Base-by-base conservation (phyloP, 106 monocot species). In the Dioscorea dumetorum region DNA sequence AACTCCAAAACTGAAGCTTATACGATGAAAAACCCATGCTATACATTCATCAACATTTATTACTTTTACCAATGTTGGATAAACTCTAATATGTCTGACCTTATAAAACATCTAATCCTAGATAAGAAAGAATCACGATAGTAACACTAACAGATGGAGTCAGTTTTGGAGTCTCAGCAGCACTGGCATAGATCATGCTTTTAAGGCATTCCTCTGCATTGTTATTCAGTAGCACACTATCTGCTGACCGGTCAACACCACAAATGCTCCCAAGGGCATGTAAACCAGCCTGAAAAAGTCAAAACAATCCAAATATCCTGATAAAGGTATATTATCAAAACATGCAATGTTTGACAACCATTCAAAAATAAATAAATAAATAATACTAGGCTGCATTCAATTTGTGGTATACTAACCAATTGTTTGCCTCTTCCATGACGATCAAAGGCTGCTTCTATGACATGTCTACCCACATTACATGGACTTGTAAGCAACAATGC, bases 201-300 rank as follows among this genome's bases (percentile, higher is more conserved):
- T 70, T 77, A 49, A 97, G 84, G 58, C 69, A 76, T 12, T 81
- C 84, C 67, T 97, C 97, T 24, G 87, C 97, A 76, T 62, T 70
- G 11, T 63, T 61, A 63, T 72, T 72, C 58, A 97, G 83, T 48
- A 90, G 19, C 22, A 76, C 57, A 20, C 60, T 84, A 24, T 81
- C 76, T 60, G 83, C 74, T 60, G 82, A 54, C 33, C 92, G 72
- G 51, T 81, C 66, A 12, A 78, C 80, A 71, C 97, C 97, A 79
- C 80, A 82, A 58, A 97, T 89, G 72, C 78, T 89, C 64, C 84
- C 91, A 79, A 97, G 80, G 24, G 92, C 88, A 87, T 82, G 85
- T 34, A 97, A 73, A 60, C 82, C 82, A 79, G 97, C 92, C 97
- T 97, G 64, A 61, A 31, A 34, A 41, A 41, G 28, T 28, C 28